Evolutionary conservation across 352 stramenopile species (phyloP).

Genomic region (Thraustotheca clavata): DNA sequence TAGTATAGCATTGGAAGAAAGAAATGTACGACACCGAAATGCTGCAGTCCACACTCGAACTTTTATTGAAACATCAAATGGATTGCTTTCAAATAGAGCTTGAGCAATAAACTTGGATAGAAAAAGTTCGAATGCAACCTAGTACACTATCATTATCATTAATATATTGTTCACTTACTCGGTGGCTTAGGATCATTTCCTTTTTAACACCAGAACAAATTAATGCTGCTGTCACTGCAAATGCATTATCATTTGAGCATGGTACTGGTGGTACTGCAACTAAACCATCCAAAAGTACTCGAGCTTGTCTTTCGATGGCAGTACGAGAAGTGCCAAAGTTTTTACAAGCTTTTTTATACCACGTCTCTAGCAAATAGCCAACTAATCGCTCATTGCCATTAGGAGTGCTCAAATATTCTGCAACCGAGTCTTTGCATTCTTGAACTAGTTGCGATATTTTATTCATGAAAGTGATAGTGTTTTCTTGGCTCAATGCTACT

Average conservation of each 20-base stretch:
- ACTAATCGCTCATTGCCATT: constrained; percentile 2
- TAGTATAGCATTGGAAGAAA: background rate
- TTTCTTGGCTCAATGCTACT: too few relatives aligned
- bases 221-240: constrained; percentile 26
- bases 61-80: background rate
- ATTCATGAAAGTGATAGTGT: too few relatives aligned
- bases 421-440: too few relatives aligned
- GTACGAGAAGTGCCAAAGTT: background rate
- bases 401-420: constrained; percentile 7
- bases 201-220: constrained; percentile 33
- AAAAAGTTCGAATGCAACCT: constrained; percentile 12
- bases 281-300: constrained; percentile 32
- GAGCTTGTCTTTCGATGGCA: constrained; percentile 24
- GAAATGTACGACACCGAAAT: constrained; percentile 11
- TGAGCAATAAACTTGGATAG: background rate
- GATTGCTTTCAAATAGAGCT: background rate
- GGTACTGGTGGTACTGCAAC: constrained; percentile 33
- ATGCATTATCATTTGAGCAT: constrained; percentile 5
- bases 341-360: background rate
- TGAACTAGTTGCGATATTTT: too few relatives aligned
- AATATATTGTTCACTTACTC: background rate
- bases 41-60: constrained; percentile 9
- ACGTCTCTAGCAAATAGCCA: constrained; percentile 5
- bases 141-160: background rate
- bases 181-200: constrained; percentile 10